Base-by-base conservation (phyloP, 2,329 filamentous ascomycete genomes). In the Paecilomyces sp. region DNA sequence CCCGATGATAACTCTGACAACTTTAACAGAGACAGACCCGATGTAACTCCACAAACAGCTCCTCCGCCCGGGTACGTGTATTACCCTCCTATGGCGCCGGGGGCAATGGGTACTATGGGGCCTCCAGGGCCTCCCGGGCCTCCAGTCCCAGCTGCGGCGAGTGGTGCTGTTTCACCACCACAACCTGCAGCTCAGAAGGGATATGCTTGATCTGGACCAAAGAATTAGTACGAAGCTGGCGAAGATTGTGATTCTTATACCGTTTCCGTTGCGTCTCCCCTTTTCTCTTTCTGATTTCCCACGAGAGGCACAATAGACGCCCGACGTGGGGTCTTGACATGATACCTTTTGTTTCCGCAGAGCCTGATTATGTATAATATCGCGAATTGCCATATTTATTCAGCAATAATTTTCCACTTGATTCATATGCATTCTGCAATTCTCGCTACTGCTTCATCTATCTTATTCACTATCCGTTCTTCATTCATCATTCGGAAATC, bases 1-100 rank as follows among this genome's bases (percentile, higher is more conserved):
- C 41, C 36, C 5, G 5, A 5, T 51, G 2, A 50, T 25, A 24
- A 8, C 53, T 8, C 22, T 15, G 56, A 51, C 33, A 53, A 6
- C 22, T 8, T 9, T 22, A 12, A 9, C 55, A 75, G 73, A 51
- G 70, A 72, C 55, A 72, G 73, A 2, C 72, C 72, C 41, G 73
- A 76, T 59, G 74, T 76, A 31, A 76, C 68, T 2, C 73, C 73
- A 11, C 65, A 71, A 1, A 75, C 73, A 18, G 59, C 71, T 33
- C 72, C 73, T 22, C 73, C 72, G 3, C 63, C 65, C 28, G 66
- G 67, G 5, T 47, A 18, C 15, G 41, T 47, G 15, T 47, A 47
- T 18, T 47, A 47, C 9, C 41, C 41, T 15, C 41, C n/a, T 9
- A 47, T 47, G 41, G 41, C 41, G 41, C 41, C 41, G 15, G 41